Base-by-base conservation (phyloP, 1,139 yeast species). In the Candida frijolesensis region DNA sequence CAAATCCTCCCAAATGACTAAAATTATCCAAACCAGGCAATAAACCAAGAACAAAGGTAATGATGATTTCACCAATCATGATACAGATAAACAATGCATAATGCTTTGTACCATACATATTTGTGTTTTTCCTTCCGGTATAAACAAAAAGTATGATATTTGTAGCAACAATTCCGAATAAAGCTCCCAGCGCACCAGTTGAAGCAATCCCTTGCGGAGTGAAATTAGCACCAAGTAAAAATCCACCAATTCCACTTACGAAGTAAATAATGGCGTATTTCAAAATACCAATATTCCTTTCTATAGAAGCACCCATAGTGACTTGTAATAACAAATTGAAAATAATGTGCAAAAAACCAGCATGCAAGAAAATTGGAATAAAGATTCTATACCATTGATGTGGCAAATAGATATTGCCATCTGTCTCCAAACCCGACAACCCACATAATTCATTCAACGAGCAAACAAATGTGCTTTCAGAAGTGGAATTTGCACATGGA, bases 1-100 rank as follows among this genome's bases (percentile, higher is more conserved):
- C 80, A 66, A 86, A 85, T 3, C 94, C 94, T 5, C 94, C 94
- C 56, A 87, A 79, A 63, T 87, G 94, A 49, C 89, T 80, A 62
- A 87, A 87, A 63, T 87, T 87, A 65, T 87, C 94, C 49, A 87
- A 65, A 0, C 94, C 94, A 0, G 94, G 94, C 16, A 87, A 67
- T 32, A 87, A 68, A 0, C 94, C 94, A 27, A 87, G 67, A 2
- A 80, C 88, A 50, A 87, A 76, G 38, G 87, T 79, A 4, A 86
- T 71, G 14, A 85, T 60, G 43, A 87, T 77, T 61, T 87, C 92
- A 8, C 72, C 68, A 16, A 85, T 56, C 71, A 84, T 79, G 19
- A 81, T 70, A 30, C 66, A 53, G 7, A 87, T 68, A 44, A 78
- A 74, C 10, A 79, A 60, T 4, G 67, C 70, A 59, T 74, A 82